These are phyloP conservation scores for Escallonia herrerae DNA, from an alignment of 129 eudicot species.

Conservation along the genomic window DNA sequence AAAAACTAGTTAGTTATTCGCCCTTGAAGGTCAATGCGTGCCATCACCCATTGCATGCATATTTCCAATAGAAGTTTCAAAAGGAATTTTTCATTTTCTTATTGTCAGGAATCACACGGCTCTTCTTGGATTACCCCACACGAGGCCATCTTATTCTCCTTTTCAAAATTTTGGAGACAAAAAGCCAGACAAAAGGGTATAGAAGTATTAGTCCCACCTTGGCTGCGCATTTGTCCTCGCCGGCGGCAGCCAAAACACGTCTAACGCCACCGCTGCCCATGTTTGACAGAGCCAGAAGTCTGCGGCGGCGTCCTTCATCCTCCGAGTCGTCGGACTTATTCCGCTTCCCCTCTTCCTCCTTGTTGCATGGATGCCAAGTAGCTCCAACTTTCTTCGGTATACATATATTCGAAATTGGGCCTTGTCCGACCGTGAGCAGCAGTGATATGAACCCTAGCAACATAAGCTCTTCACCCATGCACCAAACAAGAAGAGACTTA, in stretches of 20 bases:
- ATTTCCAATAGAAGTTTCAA: no score
- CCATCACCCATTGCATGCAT: no score
- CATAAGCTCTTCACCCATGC: conserved; percentile 56
- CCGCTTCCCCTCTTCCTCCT: conserved; percentile 9
- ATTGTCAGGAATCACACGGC: no score
- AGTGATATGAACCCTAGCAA: conserved; percentile 67
- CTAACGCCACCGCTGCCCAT: conserved; percentile 21
- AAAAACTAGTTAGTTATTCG: neutral
- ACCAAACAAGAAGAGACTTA: neutral
- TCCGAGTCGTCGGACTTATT: neutral
- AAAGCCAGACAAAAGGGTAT: neutral
- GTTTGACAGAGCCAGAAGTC: conserved; percentile 26
- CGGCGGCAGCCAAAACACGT: conserved; percentile 32
- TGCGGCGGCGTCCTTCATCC: conserved; percentile 43
- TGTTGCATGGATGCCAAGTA: conserved; percentile 58
- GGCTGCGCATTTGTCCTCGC: conserved; percentile 36
- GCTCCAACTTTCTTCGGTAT: conserved; percentile 39
- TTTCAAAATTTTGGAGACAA: neutral
- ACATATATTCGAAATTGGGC: conserved; percentile 44
- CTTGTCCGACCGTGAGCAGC: conserved; percentile 52
- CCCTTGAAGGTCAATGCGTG: neutral
- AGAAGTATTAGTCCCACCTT: conserved; percentile 19
- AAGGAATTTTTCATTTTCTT: no score
- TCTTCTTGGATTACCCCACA: no score
- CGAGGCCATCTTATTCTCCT: no score